phyloP scores from a whole-genome alignment of 192 early-diverging fungal genomes.

The Podila verticillata region DNA sequence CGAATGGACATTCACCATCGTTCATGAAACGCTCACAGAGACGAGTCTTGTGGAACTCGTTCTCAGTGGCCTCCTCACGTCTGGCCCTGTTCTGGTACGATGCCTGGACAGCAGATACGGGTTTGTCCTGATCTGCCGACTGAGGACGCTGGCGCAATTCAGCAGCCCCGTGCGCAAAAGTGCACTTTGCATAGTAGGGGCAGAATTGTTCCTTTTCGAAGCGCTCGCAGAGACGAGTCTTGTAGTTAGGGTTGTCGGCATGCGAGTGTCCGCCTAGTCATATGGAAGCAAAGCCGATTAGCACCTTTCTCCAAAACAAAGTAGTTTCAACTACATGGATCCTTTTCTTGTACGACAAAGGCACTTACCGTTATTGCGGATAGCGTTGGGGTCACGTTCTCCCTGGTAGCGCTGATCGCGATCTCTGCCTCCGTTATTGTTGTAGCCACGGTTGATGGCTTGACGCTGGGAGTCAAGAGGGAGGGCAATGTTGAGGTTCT shows the following conservation, averaged over 20 bases:
- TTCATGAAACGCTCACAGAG: conserved; percentile 85
- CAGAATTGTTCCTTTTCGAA: conserved; percentile 81
- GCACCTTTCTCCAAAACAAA: not conserved
- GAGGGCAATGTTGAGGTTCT: conserved; percentile 59
- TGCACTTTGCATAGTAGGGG: conserved; percentile 76
- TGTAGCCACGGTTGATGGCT: conserved; percentile 48
- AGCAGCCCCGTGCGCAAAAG: conserved; percentile 78
- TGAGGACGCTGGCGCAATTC: conserved; percentile 71
- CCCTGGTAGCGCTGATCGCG: conserved; percentile 31
- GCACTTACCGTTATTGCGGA: conserved; percentile 20
- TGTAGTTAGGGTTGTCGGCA: conserved; percentile 84
- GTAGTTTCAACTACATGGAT: too few relatives aligned
- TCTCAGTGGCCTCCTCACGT: conserved; percentile 53
- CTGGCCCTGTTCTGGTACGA: conserved; percentile 45
- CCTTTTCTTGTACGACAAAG: not conserved
- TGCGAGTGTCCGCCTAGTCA: conserved; percentile 43
- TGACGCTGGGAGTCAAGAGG: conserved; percentile 58
- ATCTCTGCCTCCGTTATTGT: conserved; percentile 16
- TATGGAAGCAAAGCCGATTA: conserved; percentile 4
- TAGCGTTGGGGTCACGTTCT: conserved; percentile 29
- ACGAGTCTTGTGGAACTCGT: conserved; percentile 84
- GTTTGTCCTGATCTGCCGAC: conserved; percentile 39
- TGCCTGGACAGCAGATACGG: conserved; percentile 45
- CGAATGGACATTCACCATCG: conserved; percentile 83
- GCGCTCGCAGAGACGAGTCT: conserved; percentile 87